Percentiles rank a stretch among this genome's conserved stretches.
Conservation (phyloP, 2,329 filamentous ascomycete species). For the Xenoacremonium recifei region DNA sequence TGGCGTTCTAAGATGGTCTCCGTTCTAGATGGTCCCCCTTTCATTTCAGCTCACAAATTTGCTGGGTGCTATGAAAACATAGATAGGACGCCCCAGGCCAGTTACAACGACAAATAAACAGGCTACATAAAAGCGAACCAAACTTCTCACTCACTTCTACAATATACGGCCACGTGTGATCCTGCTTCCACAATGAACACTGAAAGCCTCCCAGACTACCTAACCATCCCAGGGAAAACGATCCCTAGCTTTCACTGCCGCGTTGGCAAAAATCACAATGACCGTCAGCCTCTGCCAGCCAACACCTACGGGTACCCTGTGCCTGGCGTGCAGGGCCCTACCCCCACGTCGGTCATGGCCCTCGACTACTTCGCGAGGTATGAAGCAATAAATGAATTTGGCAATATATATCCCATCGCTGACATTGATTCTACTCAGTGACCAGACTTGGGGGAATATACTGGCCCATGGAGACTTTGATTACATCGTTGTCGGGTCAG, state of each 20-base stretch:
- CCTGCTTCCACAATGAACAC: background rate
- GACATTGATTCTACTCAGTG: no score
- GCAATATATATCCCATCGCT: background rate
- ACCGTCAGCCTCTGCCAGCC: background rate
- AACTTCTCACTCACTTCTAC: no score
- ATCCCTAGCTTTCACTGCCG: background rate
- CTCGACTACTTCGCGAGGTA: background rate
- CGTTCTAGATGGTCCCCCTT: no score
- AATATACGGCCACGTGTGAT: no score
- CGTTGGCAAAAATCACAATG: background rate
- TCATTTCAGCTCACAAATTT: no score
- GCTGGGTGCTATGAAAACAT: no score
- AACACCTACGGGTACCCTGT: background rate
- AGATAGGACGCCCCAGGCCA: no score
- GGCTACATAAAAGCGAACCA: no score
- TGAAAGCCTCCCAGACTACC: background rate
- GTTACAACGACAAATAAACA: no score
- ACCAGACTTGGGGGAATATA: background rate
- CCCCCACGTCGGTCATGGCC: background rate
- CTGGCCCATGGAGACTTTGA: background rate
- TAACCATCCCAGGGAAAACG: background rate
- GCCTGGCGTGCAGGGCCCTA: background rate
- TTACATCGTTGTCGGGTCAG: background rate
- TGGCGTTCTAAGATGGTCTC: no score
- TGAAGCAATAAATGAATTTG: background rate